Evolutionary conservation across 2,329 filamentous ascomycete genomes (phyloP).

Genomic region (Chaetomium sp.): DNA sequence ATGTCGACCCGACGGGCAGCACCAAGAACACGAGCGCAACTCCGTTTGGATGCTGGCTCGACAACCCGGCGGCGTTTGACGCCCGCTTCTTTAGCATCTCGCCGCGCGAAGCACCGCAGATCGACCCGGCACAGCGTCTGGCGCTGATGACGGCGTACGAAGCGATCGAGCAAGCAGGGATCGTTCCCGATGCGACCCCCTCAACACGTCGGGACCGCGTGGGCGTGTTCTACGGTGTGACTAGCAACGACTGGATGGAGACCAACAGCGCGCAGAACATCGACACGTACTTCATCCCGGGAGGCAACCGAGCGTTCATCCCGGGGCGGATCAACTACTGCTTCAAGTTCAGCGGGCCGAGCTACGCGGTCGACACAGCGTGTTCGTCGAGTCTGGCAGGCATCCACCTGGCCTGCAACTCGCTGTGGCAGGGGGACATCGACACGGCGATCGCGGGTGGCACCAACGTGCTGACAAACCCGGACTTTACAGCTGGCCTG

Average conservation of each 20-base stretch:
- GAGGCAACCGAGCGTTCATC: slow-evolving; percentile 44
- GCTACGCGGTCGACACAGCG: slow-evolving; percentile 29
- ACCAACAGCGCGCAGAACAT: slow-evolving; percentile 64
- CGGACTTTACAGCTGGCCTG: slow-evolving; percentile 22
- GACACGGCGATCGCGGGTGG: slow-evolving; percentile 27
- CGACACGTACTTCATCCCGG: slow-evolving; percentile 50
- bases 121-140: slow-evolving; percentile 69
- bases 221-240: slow-evolving; percentile 70
- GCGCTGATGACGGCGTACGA: slow-evolving; percentile 72
- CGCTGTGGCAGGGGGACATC: slow-evolving; percentile 2
- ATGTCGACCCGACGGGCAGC: slow-evolving; percentile 62
- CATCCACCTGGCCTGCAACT: slow-evolving; percentile 27
- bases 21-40: slow-evolving; percentile 25
- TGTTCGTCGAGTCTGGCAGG: slow-evolving; percentile 25
- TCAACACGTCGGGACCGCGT: slow-evolving; percentile 55
- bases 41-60: slow-evolving; percentile 61
- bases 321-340: slow-evolving; percentile 42
- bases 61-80: slow-evolving; percentile 68
- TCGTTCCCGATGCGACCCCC: slow-evolving; percentile 59
- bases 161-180: slow-evolving; percentile 69
- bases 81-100: slow-evolving; percentile 79
- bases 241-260: slow-evolving; percentile 72
- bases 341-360: slow-evolving; percentile 12
- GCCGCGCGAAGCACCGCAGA: slow-evolving; percentile 66
- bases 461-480: slow-evolving; percentile 17